These are phyloP conservation scores for Liriodendron chinense DNA, from an alignment of 164 flowering plant species.

Conservation along the genomic window DNA sequence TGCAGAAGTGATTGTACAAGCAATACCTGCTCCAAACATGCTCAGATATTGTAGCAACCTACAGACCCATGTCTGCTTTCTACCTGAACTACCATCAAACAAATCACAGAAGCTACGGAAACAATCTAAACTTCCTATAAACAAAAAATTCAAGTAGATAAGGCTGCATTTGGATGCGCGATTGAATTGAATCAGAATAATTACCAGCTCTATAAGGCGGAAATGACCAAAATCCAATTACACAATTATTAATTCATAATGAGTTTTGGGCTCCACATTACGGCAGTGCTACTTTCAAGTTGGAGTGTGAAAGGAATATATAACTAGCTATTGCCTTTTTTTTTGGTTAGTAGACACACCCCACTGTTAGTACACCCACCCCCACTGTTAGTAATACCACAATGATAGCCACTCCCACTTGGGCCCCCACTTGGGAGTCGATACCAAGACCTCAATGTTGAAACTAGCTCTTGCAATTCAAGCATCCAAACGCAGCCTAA, in stretches of 20 bases:
- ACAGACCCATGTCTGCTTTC: constrained; percentile 36
- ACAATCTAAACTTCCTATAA: not conserved
- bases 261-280: too few relatives aligned
- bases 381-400: too few relatives aligned
- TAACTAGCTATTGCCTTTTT: not conserved
- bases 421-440: too few relatives aligned
- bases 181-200: too few relatives aligned
- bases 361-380: too few relatives aligned
- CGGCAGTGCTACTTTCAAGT: not conserved
- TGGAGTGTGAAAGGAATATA: not conserved
- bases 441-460: too few relatives aligned
- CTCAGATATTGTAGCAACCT: constrained; percentile 41
- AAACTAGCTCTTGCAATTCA: not conserved
- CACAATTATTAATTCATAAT: too few relatives aligned
- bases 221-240: too few relatives aligned
- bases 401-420: too few relatives aligned
- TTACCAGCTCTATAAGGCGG: too few relatives aligned
- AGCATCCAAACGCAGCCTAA: not conserved
- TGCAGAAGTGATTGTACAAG: constrained; percentile 36
- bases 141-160: too few relatives aligned
- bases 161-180: not conserved
- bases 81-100: constrained; percentile 19
- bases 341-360: too few relatives aligned
- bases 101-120: constrained; percentile 5
- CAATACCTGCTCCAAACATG: constrained; percentile 36